Conservation (phyloP, 2,329 filamentous ascomycete genomes). For the Xylogone sp. region DNA sequence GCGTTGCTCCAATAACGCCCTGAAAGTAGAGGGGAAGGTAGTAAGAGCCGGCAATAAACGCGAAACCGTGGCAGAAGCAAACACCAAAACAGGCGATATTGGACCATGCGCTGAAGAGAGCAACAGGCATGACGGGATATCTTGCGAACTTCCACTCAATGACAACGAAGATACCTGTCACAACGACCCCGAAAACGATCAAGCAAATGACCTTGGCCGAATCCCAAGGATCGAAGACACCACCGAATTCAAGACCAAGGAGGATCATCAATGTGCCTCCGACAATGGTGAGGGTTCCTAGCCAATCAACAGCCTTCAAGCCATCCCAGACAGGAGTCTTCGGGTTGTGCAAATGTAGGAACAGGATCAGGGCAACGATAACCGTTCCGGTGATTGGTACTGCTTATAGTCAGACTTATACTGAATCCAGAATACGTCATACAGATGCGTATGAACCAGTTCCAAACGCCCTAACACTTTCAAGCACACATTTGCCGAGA, state of each 20-base stretch:
- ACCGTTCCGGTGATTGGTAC: slow-evolving; percentile 24
- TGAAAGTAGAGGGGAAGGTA: slow-evolving; percentile 69
- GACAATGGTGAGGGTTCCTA: slow-evolving; percentile 56
- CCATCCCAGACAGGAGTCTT: slow-evolving; percentile 59
- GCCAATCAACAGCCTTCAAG: slow-evolving; percentile 57
- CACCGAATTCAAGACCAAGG: slow-evolving; percentile 81
- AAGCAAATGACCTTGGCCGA: slow-evolving; percentile 27
- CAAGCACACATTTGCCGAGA: no score
- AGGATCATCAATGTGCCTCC: slow-evolving; percentile 82
- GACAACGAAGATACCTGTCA: slow-evolving; percentile 58
- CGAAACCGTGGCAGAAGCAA: slow-evolving; percentile 69
- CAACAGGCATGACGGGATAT: slow-evolving; percentile 75
- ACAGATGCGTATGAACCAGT: no score
- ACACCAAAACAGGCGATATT: slow-evolving; percentile 64
- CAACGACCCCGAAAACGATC: slow-evolving; percentile 60
- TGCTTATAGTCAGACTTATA: no score
- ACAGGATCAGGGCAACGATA: slow-evolving; percentile 54
- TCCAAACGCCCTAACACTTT: no score
- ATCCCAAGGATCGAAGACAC: slow-evolving; percentile 60
- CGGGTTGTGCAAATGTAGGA: slow-evolving; percentile 64
- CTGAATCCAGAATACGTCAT: no score
- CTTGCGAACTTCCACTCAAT: slow-evolving; percentile 71
- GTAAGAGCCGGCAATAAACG: slow-evolving; percentile 20
- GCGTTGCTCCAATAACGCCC: slow-evolving; percentile 35
- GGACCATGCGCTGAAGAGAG: slow-evolving; percentile 63